A percentile compares a stretch with the other conserved stretches of the same genome.
Evolutionary conservation across 495 filamentous ascomycete genomes (phyloP).

Genomic region (Talaromyces wortmannii): DNA sequence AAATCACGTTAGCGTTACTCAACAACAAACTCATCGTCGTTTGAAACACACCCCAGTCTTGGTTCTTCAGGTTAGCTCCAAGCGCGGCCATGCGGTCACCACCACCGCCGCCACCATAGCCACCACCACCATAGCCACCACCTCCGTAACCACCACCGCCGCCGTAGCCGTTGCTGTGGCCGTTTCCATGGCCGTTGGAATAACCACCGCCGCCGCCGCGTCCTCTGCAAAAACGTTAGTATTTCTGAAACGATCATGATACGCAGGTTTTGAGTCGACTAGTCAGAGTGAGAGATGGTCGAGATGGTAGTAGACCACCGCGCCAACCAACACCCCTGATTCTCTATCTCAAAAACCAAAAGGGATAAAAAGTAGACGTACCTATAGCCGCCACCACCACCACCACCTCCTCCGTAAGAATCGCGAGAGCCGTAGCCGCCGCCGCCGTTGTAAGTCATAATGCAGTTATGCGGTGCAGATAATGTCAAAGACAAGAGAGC

Average conservation of each 20-base stretch:
- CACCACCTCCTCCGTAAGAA: constrained; percentile 35
- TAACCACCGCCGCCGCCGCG: constrained; percentile 41
- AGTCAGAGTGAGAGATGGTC: background rate
- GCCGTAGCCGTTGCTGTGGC: constrained; percentile 29
- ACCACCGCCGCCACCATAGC: constrained; percentile 49
- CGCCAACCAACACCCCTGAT: background rate
- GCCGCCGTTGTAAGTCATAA: constrained; percentile 73
- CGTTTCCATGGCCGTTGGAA: constrained; percentile 30
- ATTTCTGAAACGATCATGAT: constrained; percentile 1
- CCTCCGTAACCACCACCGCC: constrained; percentile 39
- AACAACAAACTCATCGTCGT: background rate
- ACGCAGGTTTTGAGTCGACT: background rate
- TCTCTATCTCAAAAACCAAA: background rate
- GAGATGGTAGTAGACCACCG: no score
- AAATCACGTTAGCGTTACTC: constrained; percentile 15
- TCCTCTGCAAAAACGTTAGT: constrained; percentile 26
- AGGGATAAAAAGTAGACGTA: constrained; percentile 14
- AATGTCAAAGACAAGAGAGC: constrained; percentile 6
- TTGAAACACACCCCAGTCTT: constrained; percentile 68
- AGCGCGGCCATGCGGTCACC: constrained; percentile 94
- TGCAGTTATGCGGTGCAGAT: constrained; percentile 19
- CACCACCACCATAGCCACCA: constrained; percentile 44
- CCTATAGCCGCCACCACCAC: constrained; percentile 19
- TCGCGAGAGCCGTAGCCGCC: constrained; percentile 40
- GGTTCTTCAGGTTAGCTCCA: constrained; percentile 76